Base-by-base conservation (phyloP, 306 rosid species). In the Sesbania bispinosa region DNA sequence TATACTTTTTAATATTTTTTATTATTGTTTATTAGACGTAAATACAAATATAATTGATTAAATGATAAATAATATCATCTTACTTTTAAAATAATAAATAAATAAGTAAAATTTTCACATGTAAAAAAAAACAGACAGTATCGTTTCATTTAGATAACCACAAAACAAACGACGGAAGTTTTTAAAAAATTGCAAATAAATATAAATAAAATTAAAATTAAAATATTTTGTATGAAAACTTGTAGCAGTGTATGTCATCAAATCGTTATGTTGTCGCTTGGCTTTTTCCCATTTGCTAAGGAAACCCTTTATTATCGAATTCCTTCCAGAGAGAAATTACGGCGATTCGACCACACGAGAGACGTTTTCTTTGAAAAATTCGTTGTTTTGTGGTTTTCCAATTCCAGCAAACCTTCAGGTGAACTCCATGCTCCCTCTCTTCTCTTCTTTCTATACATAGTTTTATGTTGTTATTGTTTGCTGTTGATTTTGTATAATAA, bases 321-420 rank as follows among this genome's bases (percentile, higher is more conserved):
- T 38, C 39, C 51, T n/a, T n/a, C n/a, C n/a, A n/a, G n/a, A n/a
- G n/a, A 62, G 51, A 62, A 41, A 62, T 11, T 35, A 5, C 7
- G 15, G 8, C 18, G 18, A 16, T 15, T 64, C 7, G 19, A n/a
- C n/a, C n/a, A n/a, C n/a, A 1, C 1, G 47, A 32, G 33, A 5
- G 24, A 14, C 53, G 9, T 51, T 20, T 21, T 48, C 13, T 48
- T n/a, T 27, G 35, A 24, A 19, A 24, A 51, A 2, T 1, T 9
- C 36, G 46, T 66, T 43, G 15, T 43, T 43, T 50, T 21, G 16
- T 10, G 33, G 21, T 1, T 27, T 23, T 42, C 6, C 33, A 29
- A 23, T 55, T 57, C 67, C 54, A 6, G 36, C 47, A 21, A 43
- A 20, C 7, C 50, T 19, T 68, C 50, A 52, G 79, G 65, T 73